phyloP scores from a whole-genome alignment of 2,329 filamentous ascomycete species.

The Thelonectria blattea region DNA sequence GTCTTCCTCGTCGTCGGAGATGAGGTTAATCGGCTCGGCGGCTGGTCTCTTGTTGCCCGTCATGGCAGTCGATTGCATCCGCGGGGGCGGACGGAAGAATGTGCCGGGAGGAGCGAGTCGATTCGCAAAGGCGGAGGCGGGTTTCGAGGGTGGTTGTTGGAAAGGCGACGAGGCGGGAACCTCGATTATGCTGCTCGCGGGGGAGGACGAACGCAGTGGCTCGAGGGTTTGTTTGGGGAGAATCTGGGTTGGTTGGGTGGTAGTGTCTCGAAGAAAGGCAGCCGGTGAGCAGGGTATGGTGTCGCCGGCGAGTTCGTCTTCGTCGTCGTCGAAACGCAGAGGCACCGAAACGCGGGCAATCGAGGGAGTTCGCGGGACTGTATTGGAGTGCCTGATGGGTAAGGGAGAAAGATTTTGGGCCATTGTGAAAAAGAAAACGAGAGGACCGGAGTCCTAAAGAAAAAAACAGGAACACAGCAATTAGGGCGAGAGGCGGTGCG shows the following conservation, averaged over 20 bases:
- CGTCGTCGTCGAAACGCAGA: conserved; percentile 45
- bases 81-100: conserved; percentile 62
- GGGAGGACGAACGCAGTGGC: conserved; percentile 48
- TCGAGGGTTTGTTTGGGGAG: conserved; percentile 48
- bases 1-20: conserved; percentile 55
- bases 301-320: conserved; percentile 53
- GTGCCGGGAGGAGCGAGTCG: conserved; percentile 81
- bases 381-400: conserved; percentile 40
- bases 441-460: conserved; percentile 4
- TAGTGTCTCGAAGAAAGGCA: conserved; percentile 41
- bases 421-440: conserved; percentile 32
- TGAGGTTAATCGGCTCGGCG: conserved; percentile 52
- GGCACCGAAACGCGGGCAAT: conserved; percentile 32
- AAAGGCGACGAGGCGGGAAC: conserved; percentile 89
- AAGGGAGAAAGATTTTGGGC: conserved; percentile 41
- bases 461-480: conserved; percentile 18
- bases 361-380: conserved; percentile 38
- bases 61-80: conserved; percentile 31
- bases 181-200: conserved; percentile 64
- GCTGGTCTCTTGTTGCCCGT: conserved; percentile 44
- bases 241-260: conserved; percentile 56
- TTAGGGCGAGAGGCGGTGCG: conserved; percentile 15
- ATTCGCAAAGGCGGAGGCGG: conserved; percentile 50
- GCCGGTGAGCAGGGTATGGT: conserved; percentile 55
- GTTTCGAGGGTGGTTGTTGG: conserved; percentile 49